These are phyloP conservation scores for Bolboschoenoplectus hybrid DNA, from an alignment of 202 grass and related monocot species.

Conservation along the genomic window DNA sequence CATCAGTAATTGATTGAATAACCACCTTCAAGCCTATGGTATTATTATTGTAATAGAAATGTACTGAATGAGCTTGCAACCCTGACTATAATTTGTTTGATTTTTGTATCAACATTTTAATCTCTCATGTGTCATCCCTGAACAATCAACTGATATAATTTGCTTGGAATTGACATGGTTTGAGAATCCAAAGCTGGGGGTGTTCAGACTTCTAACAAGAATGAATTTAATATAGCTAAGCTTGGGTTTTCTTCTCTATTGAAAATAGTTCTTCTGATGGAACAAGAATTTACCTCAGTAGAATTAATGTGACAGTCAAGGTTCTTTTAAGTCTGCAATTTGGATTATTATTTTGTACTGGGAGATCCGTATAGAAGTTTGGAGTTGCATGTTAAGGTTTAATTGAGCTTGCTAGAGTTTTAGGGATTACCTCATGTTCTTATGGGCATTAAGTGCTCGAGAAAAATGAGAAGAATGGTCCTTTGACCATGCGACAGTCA, in stretches of 20 bases:
- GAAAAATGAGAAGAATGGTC: background rate
- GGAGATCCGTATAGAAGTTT: background rate
- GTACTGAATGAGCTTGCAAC: background rate
- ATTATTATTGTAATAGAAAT: background rate
- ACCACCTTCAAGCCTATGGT: background rate
- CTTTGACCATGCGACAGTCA: background rate
- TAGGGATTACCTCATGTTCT: background rate
- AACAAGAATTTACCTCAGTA: background rate
- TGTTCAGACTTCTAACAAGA: background rate
- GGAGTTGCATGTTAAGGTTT: background rate
- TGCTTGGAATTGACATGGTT: background rate
- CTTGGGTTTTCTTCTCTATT: background rate
- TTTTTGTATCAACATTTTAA: background rate
- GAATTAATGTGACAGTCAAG: background rate
- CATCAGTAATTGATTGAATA: background rate
- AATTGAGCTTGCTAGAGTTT: background rate
- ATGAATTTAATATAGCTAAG: background rate
- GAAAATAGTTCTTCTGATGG: background rate
- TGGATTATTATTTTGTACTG: background rate
- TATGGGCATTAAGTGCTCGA: background rate
- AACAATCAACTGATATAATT: background rate
- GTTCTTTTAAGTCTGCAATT: slow-evolving; percentile 12
- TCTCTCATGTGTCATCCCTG: background rate
- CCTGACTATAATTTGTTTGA: background rate
- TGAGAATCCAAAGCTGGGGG: background rate